Base-by-base conservation (phyloP, 371 early-diverging fungal species). In the Capillidium heterosporum region DNA sequence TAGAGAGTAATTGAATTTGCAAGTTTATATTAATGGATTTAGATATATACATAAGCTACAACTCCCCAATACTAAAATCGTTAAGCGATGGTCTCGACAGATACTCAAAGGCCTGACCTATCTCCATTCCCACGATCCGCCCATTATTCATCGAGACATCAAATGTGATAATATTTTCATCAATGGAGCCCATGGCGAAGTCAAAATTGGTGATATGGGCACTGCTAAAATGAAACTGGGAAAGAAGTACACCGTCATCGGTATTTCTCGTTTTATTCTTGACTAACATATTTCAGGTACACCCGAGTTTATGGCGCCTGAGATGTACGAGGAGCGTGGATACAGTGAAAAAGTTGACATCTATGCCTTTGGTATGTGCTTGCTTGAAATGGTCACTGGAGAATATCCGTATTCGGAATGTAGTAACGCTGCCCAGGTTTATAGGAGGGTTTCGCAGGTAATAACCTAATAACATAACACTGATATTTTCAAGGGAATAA, bases 121-220 rank as follows among this genome's bases (percentile, higher is more conserved):
- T 61, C 71, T 94, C 21, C 95, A 92, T 61, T 72, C 80, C 17
- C 72, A 84, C 44, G 65, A 75, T 21, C 80, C 79, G 24, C 67
- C 80, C 48, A 89, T 94, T 43, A 91, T 94, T 58, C 95, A 94
- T 61, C 71, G 90, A 59, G 89, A 90, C 57, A 82, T 91, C 63
- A 87, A 83, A 65, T 86, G 76, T 50, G 82, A 75, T 60, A 94
- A 94, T 60, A 87, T 94, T 54, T 94, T 94, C 64, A 87, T 94
- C 58, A 91, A 90, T 61, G 87, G 88, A n/a, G 80, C 85, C 0
- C 82, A 84, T 59, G 89, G 90, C 32, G 87, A 89, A 65, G 86
- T 89, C 47, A 92, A 92, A 64, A 89, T 92, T 63, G 92, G 92
- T 47, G 92, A 92, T 67, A 78, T 92, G 79, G 92, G 92, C 13